Conservation (phyloP, 495 filamentous ascomycete species). For the Aspergillus egyptiacus region DNA sequence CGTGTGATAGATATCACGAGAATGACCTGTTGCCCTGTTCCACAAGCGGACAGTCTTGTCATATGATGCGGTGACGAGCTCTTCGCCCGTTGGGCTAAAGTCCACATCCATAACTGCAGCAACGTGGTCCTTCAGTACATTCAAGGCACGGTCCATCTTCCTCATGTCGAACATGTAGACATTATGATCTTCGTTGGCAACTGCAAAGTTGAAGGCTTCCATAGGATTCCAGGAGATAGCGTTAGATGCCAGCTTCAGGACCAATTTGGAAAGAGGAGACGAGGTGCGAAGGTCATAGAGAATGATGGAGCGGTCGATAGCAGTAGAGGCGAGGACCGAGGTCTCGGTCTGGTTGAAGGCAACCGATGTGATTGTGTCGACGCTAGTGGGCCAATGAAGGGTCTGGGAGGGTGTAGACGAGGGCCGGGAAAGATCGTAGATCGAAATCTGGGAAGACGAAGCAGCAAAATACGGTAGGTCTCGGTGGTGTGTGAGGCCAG, state of each 20-base stretch:
- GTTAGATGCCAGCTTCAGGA: constrained; percentile 77
- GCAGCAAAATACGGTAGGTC: constrained; percentile 67
- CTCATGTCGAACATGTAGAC: constrained; percentile 83
- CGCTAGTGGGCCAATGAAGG: constrained; percentile 76
- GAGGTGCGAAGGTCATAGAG: constrained; percentile 87
- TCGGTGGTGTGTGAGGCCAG: constrained; percentile 77
- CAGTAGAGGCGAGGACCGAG: constrained; percentile 75
- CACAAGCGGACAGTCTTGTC: constrained; percentile 77
- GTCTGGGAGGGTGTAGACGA: constrained; percentile 69
- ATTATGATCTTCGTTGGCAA: constrained; percentile 76
- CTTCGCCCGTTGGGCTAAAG: constrained; percentile 89
- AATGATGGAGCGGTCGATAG: constrained; percentile 77
- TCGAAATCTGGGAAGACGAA: constrained; percentile 70
- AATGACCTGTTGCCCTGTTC: constrained; percentile 72
- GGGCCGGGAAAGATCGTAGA: constrained; percentile 77
- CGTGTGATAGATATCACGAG: constrained; percentile 92
- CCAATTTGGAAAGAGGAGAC: constrained; percentile 70
- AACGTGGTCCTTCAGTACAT: constrained; percentile 94
- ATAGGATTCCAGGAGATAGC: constrained; percentile 91
- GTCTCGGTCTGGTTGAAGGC: constrained; percentile 94
- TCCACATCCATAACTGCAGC: constrained; percentile 96
- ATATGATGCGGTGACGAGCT: constrained; percentile 86
- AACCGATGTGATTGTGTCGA: constrained; percentile 87
- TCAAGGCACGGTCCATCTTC: constrained; percentile 73
- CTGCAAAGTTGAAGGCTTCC: constrained; percentile 88